Evolutionary conservation across 2,329 filamentous ascomycete genomes (phyloP).

Genomic region (Leptoxyphium fumago): DNA sequence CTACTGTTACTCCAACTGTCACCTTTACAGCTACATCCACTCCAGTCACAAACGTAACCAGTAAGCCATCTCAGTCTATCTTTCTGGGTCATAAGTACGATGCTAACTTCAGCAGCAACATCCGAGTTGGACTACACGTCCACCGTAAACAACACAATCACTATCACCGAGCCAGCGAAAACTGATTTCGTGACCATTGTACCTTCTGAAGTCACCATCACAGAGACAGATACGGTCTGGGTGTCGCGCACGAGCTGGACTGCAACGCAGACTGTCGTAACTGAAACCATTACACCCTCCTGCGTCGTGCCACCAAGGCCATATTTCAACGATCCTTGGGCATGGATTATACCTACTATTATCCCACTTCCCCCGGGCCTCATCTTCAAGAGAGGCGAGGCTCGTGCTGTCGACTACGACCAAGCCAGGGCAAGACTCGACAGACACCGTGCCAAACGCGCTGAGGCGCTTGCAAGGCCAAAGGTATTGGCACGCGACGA

Average conservation of each 20-base stretch:
- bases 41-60: neutral
- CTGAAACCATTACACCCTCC: constrained; percentile 21
- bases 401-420: constrained; percentile 12
- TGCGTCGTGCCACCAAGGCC: constrained; percentile 23
- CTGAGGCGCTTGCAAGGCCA: constrained; percentile 5
- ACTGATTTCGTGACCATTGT: constrained; percentile 4
- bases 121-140: constrained; percentile 5
- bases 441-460: constrained; percentile 7
- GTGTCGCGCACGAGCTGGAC: constrained; percentile 20
- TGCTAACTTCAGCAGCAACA: constrained; percentile 1
- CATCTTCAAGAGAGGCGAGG: constrained; percentile 10
- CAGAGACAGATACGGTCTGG: constrained; percentile 16
- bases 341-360: constrained; percentile 21
- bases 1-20: constrained; percentile 7
- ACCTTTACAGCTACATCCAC: constrained; percentile 8
- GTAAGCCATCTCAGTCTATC: neutral
- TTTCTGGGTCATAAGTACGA: neutral
- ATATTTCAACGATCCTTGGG: constrained; percentile 20
- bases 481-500: constrained; percentile 3
- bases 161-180: constrained; percentile 2
- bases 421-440: constrained; percentile 1
- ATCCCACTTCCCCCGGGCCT: constrained; percentile 10
- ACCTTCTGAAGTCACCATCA: constrained; percentile 2
- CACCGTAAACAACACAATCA: constrained; percentile 5
- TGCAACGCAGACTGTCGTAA: constrained; percentile 8